Conservation (phyloP, 2,329 filamentous ascomycete genomes). For the Ceratocystis eucalypticola region DNA sequence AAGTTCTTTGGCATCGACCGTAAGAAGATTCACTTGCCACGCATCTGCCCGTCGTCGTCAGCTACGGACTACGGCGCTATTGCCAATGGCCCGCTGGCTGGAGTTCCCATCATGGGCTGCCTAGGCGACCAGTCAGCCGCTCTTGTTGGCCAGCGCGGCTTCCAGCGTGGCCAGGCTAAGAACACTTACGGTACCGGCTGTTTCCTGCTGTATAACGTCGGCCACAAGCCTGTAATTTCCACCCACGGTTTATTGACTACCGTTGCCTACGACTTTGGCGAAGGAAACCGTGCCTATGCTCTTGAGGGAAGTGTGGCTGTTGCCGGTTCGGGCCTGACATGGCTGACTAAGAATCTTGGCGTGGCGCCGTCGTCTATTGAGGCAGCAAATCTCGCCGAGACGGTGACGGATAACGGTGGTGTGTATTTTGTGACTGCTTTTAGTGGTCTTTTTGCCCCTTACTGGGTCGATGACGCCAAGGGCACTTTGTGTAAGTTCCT, state of each 20-base stretch:
- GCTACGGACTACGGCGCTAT: constrained; percentile 58
- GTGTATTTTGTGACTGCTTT: constrained; percentile 83
- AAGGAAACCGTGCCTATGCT: constrained; percentile 51
- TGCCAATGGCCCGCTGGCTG: constrained; percentile 50
- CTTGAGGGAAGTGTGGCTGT: constrained; percentile 76
- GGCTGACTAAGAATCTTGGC: constrained; percentile 50
- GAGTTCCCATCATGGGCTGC: constrained; percentile 65
- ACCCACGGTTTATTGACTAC: constrained; percentile 73
- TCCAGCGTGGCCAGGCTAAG: constrained; percentile 69
- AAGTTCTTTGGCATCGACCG: constrained; percentile 62
- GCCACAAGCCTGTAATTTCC: constrained; percentile 71
- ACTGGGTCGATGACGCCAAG: constrained; percentile 88
- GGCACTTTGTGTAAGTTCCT: constrained; percentile 58
- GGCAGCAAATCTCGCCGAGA: constrained; percentile 38
- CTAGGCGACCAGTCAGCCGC: constrained; percentile 79
- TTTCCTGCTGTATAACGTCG: constrained; percentile 82
- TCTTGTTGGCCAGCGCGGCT: constrained; percentile 73
- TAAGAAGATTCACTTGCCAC: constrained; percentile 61
- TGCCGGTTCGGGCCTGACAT: constrained; percentile 68
- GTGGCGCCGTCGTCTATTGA: constrained; percentile 40
- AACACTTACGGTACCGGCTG: constrained; percentile 87
- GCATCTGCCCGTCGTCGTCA: constrained; percentile 71
- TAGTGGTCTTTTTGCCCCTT: constrained; percentile 78
- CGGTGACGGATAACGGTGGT: constrained; percentile 60
- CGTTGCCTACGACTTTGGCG: constrained; percentile 69